Evolutionary conservation across 805 yeast species (phyloP).

Genomic region (Scheffersomyces coipomensis): DNA sequence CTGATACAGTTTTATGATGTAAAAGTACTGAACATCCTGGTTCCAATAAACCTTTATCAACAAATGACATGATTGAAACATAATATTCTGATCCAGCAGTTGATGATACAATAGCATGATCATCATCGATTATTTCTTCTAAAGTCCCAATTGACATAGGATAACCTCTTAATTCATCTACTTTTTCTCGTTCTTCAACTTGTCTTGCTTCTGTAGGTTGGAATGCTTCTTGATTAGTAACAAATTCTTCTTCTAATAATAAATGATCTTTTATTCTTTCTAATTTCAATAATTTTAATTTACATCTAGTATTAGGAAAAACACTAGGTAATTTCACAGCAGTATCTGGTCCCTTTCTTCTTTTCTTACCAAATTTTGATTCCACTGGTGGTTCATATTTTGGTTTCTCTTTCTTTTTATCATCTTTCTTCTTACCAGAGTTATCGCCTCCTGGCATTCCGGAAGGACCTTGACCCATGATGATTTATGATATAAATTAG

Average conservation of each 20-base stretch:
- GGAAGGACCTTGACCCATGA: constrained; percentile 55
- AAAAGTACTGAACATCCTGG: constrained; percentile 95
- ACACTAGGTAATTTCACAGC: constrained; percentile 83
- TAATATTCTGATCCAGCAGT: constrained; percentile 97
- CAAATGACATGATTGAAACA: constrained; percentile 93
- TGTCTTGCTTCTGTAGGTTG: constrained; percentile 97
- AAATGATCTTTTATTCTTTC: constrained; percentile 97
- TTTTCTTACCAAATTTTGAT: constrained; percentile 88
- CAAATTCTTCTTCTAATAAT: constrained; percentile 92
- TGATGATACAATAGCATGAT: constrained; percentile 96
- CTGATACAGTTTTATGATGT: constrained; percentile 92
- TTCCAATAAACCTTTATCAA: constrained; percentile 91
- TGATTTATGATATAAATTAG: too few species aligned
- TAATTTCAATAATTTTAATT: constrained; percentile 83
- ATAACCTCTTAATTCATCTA: constrained; percentile 92
- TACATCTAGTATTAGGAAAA: constrained; percentile 90
- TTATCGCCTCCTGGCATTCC: constrained; percentile 53
- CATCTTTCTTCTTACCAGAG: constrained; percentile 52
- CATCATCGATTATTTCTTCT: constrained; percentile 97
- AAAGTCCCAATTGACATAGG: constrained; percentile 96
- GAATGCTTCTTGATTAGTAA: constrained; percentile 88
- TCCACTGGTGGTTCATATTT: constrained; percentile 99
- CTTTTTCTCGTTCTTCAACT: constrained; percentile 91
- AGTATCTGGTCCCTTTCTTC: constrained; percentile 89
- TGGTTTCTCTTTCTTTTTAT: constrained; percentile 78